These are phyloP conservation scores for Colletotrichum australisinense DNA, from an alignment of 2,329 filamentous ascomycete species.

Conservation along the genomic window DNA sequence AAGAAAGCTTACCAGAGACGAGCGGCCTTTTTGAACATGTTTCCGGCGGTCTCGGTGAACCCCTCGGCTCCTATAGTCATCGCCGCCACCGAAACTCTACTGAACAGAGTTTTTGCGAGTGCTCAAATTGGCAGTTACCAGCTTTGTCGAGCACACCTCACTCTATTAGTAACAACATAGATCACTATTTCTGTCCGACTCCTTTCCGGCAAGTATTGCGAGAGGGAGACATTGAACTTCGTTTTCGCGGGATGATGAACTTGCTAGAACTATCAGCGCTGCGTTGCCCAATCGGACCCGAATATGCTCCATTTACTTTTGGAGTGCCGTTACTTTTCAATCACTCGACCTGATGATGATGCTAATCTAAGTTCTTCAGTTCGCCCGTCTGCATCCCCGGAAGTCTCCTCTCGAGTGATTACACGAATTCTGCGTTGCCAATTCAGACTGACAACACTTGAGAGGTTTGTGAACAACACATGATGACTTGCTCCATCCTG, in stretches of 20 bases:
- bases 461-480: background rate
- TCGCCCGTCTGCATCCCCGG: too few relatives aligned
- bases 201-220: background rate
- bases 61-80: background rate
- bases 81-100: background rate
- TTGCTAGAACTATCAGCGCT: background rate
- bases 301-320: background rate
- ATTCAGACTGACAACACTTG: background rate
- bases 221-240: background rate
- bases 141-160: background rate
- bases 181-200: background rate
- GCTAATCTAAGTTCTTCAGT: too few relatives aligned
- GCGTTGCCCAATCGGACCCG: background rate
- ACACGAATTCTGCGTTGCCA: background rate
- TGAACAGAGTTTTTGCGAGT: background rate
- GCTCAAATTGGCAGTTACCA: background rate
- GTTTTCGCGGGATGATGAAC: background rate
- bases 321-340: background rate
- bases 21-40: background rate
- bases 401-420: too few relatives aligned
- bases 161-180: background rate
- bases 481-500: background rate
- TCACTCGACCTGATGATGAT: too few relatives aligned
- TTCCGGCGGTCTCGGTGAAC: background rate
- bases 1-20: too few relatives aligned